Conservation (phyloP, 805 yeast species). For the Metschnikowia hibisci region DNA sequence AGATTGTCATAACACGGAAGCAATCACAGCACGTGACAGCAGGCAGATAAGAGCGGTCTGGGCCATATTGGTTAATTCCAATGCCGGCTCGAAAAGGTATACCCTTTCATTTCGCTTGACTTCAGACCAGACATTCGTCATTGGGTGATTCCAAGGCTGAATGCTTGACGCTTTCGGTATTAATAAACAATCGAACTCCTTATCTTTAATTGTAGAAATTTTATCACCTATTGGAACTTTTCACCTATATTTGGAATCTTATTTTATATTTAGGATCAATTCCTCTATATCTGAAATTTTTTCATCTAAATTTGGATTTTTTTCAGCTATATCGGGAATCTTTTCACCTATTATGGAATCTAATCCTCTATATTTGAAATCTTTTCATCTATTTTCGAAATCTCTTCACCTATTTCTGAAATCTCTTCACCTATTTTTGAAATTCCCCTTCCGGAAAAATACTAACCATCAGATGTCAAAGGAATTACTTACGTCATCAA, state of each 20-base stretch:
- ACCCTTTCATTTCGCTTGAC: slow-evolving; percentile 4
- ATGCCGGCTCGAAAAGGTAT: slow-evolving; percentile 3
- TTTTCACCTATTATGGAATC: too few relatives aligned
- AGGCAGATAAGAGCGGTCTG: not conserved
- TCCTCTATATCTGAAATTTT: too few relatives aligned
- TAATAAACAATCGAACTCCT: slow-evolving; percentile 23
- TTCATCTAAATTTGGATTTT: too few relatives aligned
- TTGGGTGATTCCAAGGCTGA: slow-evolving; percentile 8
- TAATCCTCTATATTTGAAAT: too few relatives aligned
- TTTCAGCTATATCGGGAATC: slow-evolving; percentile 10
- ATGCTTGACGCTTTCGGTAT: slow-evolving; percentile 16
- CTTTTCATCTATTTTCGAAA: slow-evolving; percentile 15
- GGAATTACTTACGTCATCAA: slow-evolving; percentile 92
- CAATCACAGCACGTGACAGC: slow-evolving; percentile 1
- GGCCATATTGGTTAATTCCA: slow-evolving; percentile 3
- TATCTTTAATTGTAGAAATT: slow-evolving; percentile 13
- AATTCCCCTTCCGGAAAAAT: slow-evolving; percentile 9
- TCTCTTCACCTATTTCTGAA: too few relatives aligned
- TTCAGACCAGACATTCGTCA: not conserved
- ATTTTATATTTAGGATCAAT: too few relatives aligned
- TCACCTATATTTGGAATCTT: slow-evolving; percentile 11
- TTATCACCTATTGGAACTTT: too few relatives aligned
- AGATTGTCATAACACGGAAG: slow-evolving; percentile 7
- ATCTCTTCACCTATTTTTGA: slow-evolving; percentile 9
- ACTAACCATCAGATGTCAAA: slow-evolving; percentile 78